phyloP scores from a whole-genome alignment of 768 basidiomycete species.

The Macrolepiota dolichaula region DNA sequence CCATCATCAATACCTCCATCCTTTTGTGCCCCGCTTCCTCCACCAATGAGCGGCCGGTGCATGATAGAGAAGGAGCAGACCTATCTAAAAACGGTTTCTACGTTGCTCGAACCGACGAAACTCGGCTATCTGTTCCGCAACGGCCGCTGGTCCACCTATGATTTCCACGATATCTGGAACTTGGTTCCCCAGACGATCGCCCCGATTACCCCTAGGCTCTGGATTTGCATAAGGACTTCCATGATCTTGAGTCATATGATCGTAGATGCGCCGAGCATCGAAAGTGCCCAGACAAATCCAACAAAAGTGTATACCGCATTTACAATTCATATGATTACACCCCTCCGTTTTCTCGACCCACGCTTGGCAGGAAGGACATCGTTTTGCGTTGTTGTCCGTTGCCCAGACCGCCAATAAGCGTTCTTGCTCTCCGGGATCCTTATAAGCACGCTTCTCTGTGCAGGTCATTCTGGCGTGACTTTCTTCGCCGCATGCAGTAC shows the following conservation, averaged over 20 bases:
- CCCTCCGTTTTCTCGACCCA: slow-evolving; percentile 49
- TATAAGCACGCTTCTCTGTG: slow-evolving; percentile 29
- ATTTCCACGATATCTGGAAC: not conserved
- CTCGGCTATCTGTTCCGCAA: slow-evolving; percentile 4
- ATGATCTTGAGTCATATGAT: slow-evolving; percentile 13
- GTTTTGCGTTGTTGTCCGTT: slow-evolving; percentile 31
- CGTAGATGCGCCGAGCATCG: too few species aligned
- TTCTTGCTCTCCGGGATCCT: slow-evolving; percentile 38
- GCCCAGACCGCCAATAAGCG: slow-evolving; percentile 39
- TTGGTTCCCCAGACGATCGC: too few species aligned
- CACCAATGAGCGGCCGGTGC: not conserved
- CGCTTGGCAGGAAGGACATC: slow-evolving; percentile 43
- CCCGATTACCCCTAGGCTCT: too few species aligned
- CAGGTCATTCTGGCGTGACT: slow-evolving; percentile 54
- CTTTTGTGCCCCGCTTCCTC: not conserved
- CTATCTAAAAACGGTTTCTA: not conserved
- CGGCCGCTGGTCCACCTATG: not conserved
- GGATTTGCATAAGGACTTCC: not conserved
- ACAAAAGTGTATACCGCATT: slow-evolving; percentile 40
- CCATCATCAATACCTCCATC: not conserved
- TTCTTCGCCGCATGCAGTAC: slow-evolving; percentile 45
- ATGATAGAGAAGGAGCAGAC: not conserved
- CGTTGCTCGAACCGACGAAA: not conserved
- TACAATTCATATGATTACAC: slow-evolving; percentile 54
- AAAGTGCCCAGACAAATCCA: slow-evolving; percentile 18